These are phyloP conservation scores for Ilyonectria destructans DNA, from an alignment of 2,329 filamentous ascomycete species.

Conservation along the genomic window DNA sequence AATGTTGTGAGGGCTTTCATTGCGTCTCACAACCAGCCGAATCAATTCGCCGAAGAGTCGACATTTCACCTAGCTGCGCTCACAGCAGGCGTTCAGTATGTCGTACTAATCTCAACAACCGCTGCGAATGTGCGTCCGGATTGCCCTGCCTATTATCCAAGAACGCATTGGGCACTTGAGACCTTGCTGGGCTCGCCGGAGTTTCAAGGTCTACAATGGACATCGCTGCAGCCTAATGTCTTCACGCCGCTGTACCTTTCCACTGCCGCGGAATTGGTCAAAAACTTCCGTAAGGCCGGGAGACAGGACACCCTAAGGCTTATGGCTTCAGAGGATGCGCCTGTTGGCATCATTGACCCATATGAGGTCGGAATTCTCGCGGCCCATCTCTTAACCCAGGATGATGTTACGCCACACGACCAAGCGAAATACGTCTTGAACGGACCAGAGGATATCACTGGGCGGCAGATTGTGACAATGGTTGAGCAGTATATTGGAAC, in stretches of 20 bases:
- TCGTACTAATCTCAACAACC: conserved; percentile 61
- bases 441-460: conserved; percentile 58
- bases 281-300: conserved; percentile 53
- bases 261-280: conserved; percentile 51
- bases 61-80: conserved; percentile 55
- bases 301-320: conserved; percentile 50
- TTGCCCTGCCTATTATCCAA: conserved; percentile 54
- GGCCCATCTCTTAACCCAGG: conserved; percentile 53
- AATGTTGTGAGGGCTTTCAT: conserved; percentile 58
- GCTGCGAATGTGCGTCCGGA: conserved; percentile 56
- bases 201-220: conserved; percentile 56
- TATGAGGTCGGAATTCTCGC: conserved; percentile 56
- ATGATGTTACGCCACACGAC: conserved; percentile 51
- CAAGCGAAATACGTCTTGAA: conserved; percentile 57
- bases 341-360: conserved; percentile 52
- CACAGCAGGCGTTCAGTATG: conserved; percentile 57
- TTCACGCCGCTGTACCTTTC: conserved; percentile 37
- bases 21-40: conserved; percentile 56
- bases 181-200: conserved; percentile 54
- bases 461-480: conserved; percentile 53
- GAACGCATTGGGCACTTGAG: conserved; percentile 61
- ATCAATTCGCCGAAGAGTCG: conserved; percentile 59
- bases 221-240: conserved; percentile 58
- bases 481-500: conserved; percentile 54
- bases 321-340: conserved; percentile 49